Evolutionary conservation across 2,329 filamentous ascomycete species (phyloP).

Genomic region (Zasmidium cellare): DNA sequence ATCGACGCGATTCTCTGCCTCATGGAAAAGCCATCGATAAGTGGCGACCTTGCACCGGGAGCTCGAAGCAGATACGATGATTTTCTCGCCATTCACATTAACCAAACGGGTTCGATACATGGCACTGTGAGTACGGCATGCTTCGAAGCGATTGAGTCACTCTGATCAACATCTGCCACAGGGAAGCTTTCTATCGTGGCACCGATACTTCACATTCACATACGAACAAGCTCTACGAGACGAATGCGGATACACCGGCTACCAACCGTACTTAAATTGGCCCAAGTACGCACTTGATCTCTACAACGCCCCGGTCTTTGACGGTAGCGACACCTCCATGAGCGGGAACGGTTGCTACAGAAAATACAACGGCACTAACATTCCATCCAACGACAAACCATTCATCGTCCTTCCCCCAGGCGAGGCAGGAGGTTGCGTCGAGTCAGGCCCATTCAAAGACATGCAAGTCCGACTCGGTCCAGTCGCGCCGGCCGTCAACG

Average conservation of each 20-base stretch:
- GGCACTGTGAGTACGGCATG: slow-evolving; percentile 8
- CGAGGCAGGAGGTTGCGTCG: slow-evolving; percentile 58
- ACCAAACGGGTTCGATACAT: slow-evolving; percentile 26
- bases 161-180: not conserved
- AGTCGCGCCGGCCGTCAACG: slow-evolving; percentile 13
- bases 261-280: slow-evolving; percentile 30
- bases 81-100: slow-evolving; percentile 29
- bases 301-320: slow-evolving; percentile 54
- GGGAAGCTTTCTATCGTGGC: slow-evolving; percentile 40
- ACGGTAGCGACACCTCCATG: slow-evolving; percentile 51
- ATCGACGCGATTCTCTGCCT: slow-evolving; percentile 34
- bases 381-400: slow-evolving; percentile 7
- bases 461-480: slow-evolving; percentile 24
- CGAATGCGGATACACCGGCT: slow-evolving; percentile 47
- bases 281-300: slow-evolving; percentile 47
- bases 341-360: slow-evolving; percentile 29
- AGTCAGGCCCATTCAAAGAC: slow-evolving; percentile 50
- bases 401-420: slow-evolving; percentile 44
- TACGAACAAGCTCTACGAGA: slow-evolving; percentile 44
- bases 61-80: slow-evolving; percentile 26
- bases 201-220: slow-evolving; percentile 44
- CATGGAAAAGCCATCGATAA: slow-evolving; percentile 28
- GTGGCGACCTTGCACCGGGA: slow-evolving; percentile 27
- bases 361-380: slow-evolving; percentile 41
- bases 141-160: slow-evolving; percentile 1